Percentiles rank a stretch among this genome's conserved stretches.
phyloP scores from a whole-genome alignment of 345 rosid genomes.

The Eucalyptus shirleyi region DNA sequence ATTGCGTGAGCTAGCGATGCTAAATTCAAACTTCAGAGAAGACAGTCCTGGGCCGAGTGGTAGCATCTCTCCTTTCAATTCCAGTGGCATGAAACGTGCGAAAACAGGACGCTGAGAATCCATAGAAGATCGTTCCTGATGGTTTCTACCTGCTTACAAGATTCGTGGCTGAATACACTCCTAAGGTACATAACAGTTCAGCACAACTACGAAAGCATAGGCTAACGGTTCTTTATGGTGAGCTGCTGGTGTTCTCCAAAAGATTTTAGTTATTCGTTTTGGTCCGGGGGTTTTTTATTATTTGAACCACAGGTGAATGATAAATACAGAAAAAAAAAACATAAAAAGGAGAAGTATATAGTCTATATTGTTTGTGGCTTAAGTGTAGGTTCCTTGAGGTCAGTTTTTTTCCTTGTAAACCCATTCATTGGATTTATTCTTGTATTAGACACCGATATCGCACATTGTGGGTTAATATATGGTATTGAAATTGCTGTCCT shows the following conservation, averaged over 20 bases:
- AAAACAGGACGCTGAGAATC: constrained; percentile 67
- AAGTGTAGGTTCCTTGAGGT: constrained; percentile 29
- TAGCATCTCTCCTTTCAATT: constrained; percentile 88
- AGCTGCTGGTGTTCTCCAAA: constrained; percentile 16
- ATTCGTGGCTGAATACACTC: constrained; percentile 10
- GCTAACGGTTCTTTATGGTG: constrained; percentile 43
- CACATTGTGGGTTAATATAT: neutral
- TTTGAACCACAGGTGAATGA: constrained; percentile 1
- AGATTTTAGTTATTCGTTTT: neutral
- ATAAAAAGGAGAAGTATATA: constrained; percentile 3
- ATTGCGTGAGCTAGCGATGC: constrained; percentile 78
- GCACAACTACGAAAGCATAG: constrained; percentile 16
- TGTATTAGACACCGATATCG: constrained; percentile 18
- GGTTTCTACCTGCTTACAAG: constrained; percentile 6
- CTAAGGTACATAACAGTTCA: constrained; percentile 15
- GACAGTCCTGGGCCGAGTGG: constrained; percentile 97
- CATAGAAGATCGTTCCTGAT: neutral
- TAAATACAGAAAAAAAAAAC: neutral
- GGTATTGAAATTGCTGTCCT: neutral
- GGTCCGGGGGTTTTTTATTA: neutral
- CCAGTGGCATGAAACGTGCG: constrained; percentile 94
- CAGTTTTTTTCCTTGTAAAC: constrained; percentile 23
- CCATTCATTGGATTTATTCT: constrained; percentile 57
- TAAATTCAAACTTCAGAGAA: constrained; percentile 89
- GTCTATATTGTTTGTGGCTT: constrained; percentile 8